Base-by-base conservation (phyloP, 352 stramenopile species). In the Phytopythium chamaehyphon region DNA sequence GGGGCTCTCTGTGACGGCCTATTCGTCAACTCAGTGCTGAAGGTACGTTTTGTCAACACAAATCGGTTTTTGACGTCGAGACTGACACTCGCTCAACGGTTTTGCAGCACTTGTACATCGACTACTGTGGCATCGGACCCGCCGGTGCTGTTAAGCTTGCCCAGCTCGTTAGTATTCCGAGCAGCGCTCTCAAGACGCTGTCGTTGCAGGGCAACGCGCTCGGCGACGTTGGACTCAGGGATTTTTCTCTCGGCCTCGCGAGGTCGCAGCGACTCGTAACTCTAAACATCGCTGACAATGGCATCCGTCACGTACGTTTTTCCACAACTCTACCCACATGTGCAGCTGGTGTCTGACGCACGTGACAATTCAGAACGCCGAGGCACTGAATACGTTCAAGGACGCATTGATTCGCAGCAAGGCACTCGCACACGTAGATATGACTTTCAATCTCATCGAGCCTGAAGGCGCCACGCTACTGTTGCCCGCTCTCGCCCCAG, bases 401-500 rank as follows among this genome's bases (percentile, higher is more conserved):
- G 78, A 93, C 45, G 79, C 76, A 6, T 65, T 93, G 3, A 10
- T 82, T 42, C 66, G 73, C 15, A 76, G 76, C 65, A 91, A 91
- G 51, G 64, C 66, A 40, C 62, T 93, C 14, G 70, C 78, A 9
- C 66, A 86, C 18, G 75, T 93, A 15, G 79, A 93, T 31, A 76
- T 93, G 42, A 90, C 77, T 33, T 91, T 80, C 56, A 93, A 93
- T 45, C 53, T 69, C 4, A 93, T 93, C 38, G 83, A 90, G 36
- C 46, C 66, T 3, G 66, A 86, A 19, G 80, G 83, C 28, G 83
- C 78, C 10, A 64, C 73, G 22, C 58, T 89, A 11, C 47, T 93
- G 12, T 50, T 93, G 21, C 76, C 76, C 37, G 71, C 71, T 15
- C 55, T 93, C 37, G 59, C 61, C 18, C 55, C 71, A 7, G 73